These are phyloP conservation scores for Phytophthora cactorum DNA, from an alignment of 352 stramenopile species.

Conservation along the genomic window DNA sequence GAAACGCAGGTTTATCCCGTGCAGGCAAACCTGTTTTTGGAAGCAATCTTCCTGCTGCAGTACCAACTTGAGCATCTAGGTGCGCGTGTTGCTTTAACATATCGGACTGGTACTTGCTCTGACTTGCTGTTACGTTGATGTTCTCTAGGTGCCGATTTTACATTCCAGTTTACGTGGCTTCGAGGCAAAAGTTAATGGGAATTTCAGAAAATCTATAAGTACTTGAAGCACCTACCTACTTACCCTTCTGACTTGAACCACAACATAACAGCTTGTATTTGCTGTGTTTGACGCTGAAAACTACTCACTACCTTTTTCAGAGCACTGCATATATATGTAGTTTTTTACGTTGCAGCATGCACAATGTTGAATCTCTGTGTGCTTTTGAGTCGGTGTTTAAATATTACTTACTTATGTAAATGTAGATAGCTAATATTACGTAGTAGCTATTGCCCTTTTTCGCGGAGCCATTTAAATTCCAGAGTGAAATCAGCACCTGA, in stretches of 20 bases:
- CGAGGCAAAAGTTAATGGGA: neutral
- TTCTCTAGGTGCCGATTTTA: constrained; percentile 35
- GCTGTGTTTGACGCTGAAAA: too few relatives aligned
- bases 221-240: too few relatives aligned
- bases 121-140: neutral
- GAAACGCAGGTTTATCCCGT: constrained; percentile 29
- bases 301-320: too few relatives aligned
- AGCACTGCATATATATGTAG: too few relatives aligned
- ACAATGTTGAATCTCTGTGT: too few relatives aligned
- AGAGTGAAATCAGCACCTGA: neutral
- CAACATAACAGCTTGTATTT: too few relatives aligned
- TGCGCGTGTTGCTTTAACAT: neutral
- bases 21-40: constrained; percentile 19
- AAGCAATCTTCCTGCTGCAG: constrained; percentile 18
- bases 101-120: neutral
- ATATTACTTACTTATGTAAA: too few relatives aligned
- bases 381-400: too few relatives aligned
- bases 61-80: constrained; percentile 31
- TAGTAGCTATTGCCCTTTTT: too few relatives aligned
- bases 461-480: neutral
- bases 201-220: neutral
- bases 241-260: too few relatives aligned
- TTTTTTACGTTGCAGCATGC: too few relatives aligned
- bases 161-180: constrained; percentile 38
- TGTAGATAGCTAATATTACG: too few relatives aligned